Evolutionary conservation across 768 basidiomycete genomes (phyloP).

Genomic region (Pisolithus microcarpus): DNA sequence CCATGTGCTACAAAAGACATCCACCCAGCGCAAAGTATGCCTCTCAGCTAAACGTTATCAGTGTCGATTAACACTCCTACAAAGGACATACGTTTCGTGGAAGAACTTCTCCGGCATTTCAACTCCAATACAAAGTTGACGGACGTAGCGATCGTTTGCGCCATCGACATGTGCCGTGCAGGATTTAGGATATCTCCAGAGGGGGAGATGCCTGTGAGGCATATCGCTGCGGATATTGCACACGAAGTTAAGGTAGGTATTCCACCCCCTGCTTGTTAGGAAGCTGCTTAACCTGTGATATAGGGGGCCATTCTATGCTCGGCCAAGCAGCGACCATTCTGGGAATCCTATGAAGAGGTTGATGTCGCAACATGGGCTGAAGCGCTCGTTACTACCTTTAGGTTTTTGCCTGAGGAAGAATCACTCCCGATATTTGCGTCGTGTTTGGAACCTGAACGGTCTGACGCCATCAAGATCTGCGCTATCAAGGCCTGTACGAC

Average conservation of each 20-base stretch:
- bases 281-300: slow-evolving; percentile 1
- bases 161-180: slow-evolving; percentile 71
- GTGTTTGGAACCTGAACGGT: slow-evolving; percentile 70
- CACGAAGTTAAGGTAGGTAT: slow-evolving; percentile 67
- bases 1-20: slow-evolving; percentile 23
- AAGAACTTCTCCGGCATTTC: slow-evolving; percentile 56
- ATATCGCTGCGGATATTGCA: slow-evolving; percentile 65
- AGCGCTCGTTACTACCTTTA: slow-evolving; percentile 63
- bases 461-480: slow-evolving; percentile 74
- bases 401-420: slow-evolving; percentile 61
- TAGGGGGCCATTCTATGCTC: slow-evolving; percentile 20
- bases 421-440: slow-evolving; percentile 50
- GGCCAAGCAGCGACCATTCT: slow-evolving; percentile 53
- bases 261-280: slow-evolving; percentile 14
- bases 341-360: slow-evolving; percentile 61
- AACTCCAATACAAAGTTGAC: slow-evolving; percentile 47
- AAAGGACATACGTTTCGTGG: slow-evolving; percentile 50
- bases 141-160: slow-evolving; percentile 65
- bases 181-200: slow-evolving; percentile 47
- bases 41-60: not conserved
- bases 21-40: slow-evolving; percentile 26
- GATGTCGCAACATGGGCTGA: slow-evolving; percentile 76
- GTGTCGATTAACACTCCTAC: slow-evolving; percentile 2
- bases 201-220: slow-evolving; percentile 55
- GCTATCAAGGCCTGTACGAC: slow-evolving; percentile 70